phyloP scores from a whole-genome alignment of 2,329 filamentous ascomycete genomes.

The Dothiorella sarmentorum region DNA sequence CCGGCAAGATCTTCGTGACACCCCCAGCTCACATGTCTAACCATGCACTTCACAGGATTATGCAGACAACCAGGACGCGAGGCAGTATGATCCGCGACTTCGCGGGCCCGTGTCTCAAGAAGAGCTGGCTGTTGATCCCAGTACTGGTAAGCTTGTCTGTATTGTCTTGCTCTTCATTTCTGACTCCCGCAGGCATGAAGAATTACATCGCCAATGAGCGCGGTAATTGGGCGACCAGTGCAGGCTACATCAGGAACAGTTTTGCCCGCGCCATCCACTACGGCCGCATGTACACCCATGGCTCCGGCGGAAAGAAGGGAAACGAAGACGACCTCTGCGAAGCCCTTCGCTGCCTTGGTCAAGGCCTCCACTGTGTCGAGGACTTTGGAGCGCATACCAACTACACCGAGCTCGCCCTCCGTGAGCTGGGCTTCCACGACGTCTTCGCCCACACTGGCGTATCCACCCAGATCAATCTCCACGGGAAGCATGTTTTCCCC shows the following conservation, averaged over 20 bases:
- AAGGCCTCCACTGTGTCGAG: constrained; percentile 52
- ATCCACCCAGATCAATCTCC: constrained; percentile 44
- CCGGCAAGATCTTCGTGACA: not conserved
- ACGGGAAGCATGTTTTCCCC: constrained; percentile 48
- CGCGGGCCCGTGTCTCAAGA: constrained; percentile 65
- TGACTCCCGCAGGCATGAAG: constrained; percentile 70
- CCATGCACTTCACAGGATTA: constrained; percentile 31
- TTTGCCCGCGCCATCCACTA: constrained; percentile 49
- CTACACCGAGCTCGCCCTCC: constrained; percentile 52
- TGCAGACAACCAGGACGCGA: constrained; percentile 72
- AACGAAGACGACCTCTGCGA: constrained; percentile 47
- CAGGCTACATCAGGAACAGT: constrained; percentile 66
- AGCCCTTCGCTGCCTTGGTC: constrained; percentile 50
- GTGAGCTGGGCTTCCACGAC: constrained; percentile 49
- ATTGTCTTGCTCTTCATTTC: not conserved
- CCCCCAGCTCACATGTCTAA: not conserved
- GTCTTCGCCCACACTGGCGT: constrained; percentile 53
- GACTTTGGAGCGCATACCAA: constrained; percentile 56
- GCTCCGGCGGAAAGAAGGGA: constrained; percentile 39
- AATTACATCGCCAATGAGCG: constrained; percentile 95
- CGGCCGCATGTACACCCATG: constrained; percentile 46
- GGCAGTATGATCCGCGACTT: constrained; percentile 75
- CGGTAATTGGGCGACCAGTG: constrained; percentile 84
- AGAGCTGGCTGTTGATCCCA: constrained; percentile 45
- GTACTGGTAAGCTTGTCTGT: constrained; percentile 29